Conservation (phyloP, 768 basidiomycete species). For the Collybia nuda region DNA sequence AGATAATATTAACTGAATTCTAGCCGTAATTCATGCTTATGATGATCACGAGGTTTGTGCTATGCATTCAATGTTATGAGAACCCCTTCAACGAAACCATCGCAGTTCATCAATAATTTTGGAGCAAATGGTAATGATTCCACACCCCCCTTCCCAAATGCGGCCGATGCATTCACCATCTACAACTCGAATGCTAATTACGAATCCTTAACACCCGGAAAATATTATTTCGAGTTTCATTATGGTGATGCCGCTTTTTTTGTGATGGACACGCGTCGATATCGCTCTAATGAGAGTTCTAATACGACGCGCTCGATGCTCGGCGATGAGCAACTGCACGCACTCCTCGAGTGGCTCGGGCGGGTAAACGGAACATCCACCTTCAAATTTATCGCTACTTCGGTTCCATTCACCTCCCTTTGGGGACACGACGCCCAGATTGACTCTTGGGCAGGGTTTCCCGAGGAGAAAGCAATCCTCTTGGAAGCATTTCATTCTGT, state of each 20-base stretch:
- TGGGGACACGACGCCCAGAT: constrained; percentile 61
- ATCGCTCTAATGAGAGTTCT: constrained; percentile 11
- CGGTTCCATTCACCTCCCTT: constrained; percentile 73
- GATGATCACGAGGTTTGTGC: constrained; percentile 67
- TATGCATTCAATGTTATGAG: background rate
- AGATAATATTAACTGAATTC: constrained; percentile 35
- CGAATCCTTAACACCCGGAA: constrained; percentile 42
- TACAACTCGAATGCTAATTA: constrained; percentile 70
- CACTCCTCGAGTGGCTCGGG: constrained; percentile 62
- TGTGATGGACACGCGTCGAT: constrained; percentile 66
- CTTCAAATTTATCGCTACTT: constrained; percentile 77
- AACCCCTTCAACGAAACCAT: background rate
- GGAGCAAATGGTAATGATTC: constrained; percentile 54
- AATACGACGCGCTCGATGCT: constrained; percentile 58
- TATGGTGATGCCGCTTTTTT: constrained; percentile 75
- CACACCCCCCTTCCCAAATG: constrained; percentile 55
- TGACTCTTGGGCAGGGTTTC: constrained; percentile 74
- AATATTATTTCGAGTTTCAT: constrained; percentile 59
- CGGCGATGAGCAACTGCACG: constrained; percentile 61
- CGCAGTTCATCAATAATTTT: constrained; percentile 66
- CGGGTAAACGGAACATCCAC: constrained; percentile 69
- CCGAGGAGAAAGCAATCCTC: constrained; percentile 56
- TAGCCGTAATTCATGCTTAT: constrained; percentile 68
- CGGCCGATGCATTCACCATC: constrained; percentile 54
- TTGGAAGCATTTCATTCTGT: constrained; percentile 60